Base-by-base conservation (phyloP, 1,139 yeast species). In the Debaryomyces singareniensis region DNA sequence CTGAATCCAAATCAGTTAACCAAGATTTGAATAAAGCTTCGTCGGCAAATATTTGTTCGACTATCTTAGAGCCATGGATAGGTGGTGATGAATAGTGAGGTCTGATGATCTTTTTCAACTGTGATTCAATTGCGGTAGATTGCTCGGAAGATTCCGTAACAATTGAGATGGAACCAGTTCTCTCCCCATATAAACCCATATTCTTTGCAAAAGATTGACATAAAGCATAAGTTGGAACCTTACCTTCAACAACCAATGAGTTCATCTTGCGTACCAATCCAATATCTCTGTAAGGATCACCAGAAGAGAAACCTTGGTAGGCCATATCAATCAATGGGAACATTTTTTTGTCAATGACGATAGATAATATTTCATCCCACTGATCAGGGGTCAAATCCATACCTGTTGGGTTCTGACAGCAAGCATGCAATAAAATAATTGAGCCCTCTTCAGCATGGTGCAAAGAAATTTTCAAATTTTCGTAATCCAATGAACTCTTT, bases 381-480 rank as follows among this genome's bases (percentile, higher is more conserved):
- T 91, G 89, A 41, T 78, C 93, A 33, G 68, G 62, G 16, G 85
- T 78, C 44, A 95, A 95, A 61, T 91, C 98, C 56, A 89, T 78
- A 42, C 97, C 98, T 20, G 98, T 91, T 39, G 98, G 98, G 62
- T 91, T 91, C 63, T 91, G 98, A 38, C 97, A 96, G 57, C 97
- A 87, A 13, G 96, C 91, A 55, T 91, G 98, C 39, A 91, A 68
- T 37, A 89, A 69, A 22, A 89, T 78, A 37, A 84, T 72, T 12
- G 82, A 68, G 18, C 75, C 80, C 13, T 64, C 56, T 16, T 63
- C 68, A 28, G 73, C 72, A 16, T 51, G 40, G 20, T 52, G 36
- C 32, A 68, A 51, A 21, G 71, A 61, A 30, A 48, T 36, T 42
- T 62, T 59, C 66, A 79, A 62, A 31, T 68, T 69, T 14, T 62